Evolutionary conservation across 305 asterid species (phyloP).

Genomic region (Plantago lanceolata): DNA sequence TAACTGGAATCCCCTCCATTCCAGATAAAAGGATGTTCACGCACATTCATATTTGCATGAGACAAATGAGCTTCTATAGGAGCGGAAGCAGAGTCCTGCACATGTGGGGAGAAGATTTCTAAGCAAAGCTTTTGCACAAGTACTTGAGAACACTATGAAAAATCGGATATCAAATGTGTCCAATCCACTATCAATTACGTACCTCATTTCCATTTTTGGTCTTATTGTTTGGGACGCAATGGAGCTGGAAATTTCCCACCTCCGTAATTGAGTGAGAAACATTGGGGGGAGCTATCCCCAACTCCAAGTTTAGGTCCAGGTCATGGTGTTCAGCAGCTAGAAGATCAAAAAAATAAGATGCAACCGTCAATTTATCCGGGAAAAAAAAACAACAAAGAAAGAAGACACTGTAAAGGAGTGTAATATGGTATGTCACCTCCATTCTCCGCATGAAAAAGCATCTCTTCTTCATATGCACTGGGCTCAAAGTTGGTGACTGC

Average conservation of each 20-base stretch:
- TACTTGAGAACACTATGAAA: background rate
- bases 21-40: constrained; percentile 37
- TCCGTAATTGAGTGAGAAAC: constrained; percentile 32
- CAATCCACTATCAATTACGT: constrained; percentile 10
- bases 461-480: constrained; percentile 58
- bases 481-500: constrained; percentile 88
- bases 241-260: constrained; percentile 30
- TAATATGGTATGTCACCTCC: constrained; percentile 35
- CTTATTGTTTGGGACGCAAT: constrained; percentile 32
- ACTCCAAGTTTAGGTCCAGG: constrained; percentile 66
- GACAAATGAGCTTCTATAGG: constrained; percentile 33
- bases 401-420: constrained; percentile 3
- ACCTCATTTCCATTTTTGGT: constrained; percentile 46
- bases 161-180: background rate
- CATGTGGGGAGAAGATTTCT: constrained; percentile 17
- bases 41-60: constrained; percentile 28
- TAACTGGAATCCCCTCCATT: constrained; percentile 37
- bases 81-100: constrained; percentile 44
- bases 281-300: constrained; percentile 65
- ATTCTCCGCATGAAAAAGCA: constrained; percentile 38
- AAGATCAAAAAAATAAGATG: constrained; percentile 21
- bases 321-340: constrained; percentile 39
- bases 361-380: background rate
- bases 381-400: background rate
- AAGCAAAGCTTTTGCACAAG: constrained; percentile 13